Evolutionary conservation across 345 rosid genomes (phyloP).

Genomic region (Brassica cretica): DNA sequence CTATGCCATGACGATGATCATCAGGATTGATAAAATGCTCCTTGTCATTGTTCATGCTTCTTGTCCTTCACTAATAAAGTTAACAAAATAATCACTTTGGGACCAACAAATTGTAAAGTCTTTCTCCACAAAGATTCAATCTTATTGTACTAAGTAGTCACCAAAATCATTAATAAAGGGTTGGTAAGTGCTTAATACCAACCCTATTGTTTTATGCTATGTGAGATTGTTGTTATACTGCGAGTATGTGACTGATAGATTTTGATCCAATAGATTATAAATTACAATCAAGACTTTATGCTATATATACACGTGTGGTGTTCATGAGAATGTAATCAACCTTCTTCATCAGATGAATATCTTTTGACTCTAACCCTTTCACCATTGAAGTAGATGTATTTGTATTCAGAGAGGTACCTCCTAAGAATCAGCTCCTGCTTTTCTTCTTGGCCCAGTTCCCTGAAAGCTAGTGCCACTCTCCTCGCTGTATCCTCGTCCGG

Average conservation of each 20-base stretch:
- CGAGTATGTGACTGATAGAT: no score
- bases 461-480: slow-evolving; percentile 67
- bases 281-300: slow-evolving; percentile 10
- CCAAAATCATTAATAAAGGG: slow-evolving; percentile 4
- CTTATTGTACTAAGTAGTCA: slow-evolving; percentile 17
- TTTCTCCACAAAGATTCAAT: slow-evolving; percentile 13
- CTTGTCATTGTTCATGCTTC: slow-evolving; percentile 17
- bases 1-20: slow-evolving; percentile 32
- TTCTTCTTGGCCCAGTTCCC: slow-evolving; percentile 61
- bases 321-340: slow-evolving; percentile 24
- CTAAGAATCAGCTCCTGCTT: slow-evolving; percentile 56
- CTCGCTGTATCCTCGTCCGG: slow-evolving; percentile 76
- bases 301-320: background rate
- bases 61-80: slow-evolving; percentile 9
- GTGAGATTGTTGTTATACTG: no score
- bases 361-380: slow-evolving; percentile 77
- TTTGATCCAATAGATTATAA: background rate
- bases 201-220: no score
- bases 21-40: slow-evolving; percentile 23
- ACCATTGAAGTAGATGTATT: slow-evolving; percentile 77
- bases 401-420: slow-evolving; percentile 62
- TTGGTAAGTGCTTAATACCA: no score
- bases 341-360: slow-evolving; percentile 44
- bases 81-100: slow-evolving; percentile 24
- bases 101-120: slow-evolving; percentile 10